Percentiles rank a stretch among this genome's conserved stretches.
Evolutionary conservation across 495 filamentous ascomycete species (phyloP).

Genomic region (Xylaria sp.): DNA sequence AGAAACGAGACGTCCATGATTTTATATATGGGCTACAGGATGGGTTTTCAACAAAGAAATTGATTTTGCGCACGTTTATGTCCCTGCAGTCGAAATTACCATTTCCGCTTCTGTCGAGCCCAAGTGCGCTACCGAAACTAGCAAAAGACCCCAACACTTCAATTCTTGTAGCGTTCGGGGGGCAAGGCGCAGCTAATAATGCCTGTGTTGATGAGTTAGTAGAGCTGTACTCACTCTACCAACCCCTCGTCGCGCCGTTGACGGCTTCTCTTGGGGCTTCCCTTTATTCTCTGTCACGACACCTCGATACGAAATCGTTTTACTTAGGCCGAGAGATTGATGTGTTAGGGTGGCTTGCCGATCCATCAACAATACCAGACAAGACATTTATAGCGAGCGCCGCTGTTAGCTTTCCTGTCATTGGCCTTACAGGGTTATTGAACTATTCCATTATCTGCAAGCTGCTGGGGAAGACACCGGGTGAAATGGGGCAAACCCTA

Average conservation of each 20-base stretch:
- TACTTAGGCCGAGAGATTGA: slow-evolving; percentile 79
- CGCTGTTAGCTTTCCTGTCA: slow-evolving; percentile 83
- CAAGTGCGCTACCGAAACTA: slow-evolving; percentile 7
- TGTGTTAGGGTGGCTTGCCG: slow-evolving; percentile 79
- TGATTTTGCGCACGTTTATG: slow-evolving; percentile 18
- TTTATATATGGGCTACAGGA: slow-evolving; percentile 15
- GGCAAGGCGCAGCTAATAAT: slow-evolving; percentile 13
- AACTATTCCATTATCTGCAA: slow-evolving; percentile 86
- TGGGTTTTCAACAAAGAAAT: slow-evolving; percentile 14
- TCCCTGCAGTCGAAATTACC: slow-evolving; percentile 16
- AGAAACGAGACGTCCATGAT: slow-evolving; percentile 15
- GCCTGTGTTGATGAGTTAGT: slow-evolving; percentile 70
- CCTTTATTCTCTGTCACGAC: slow-evolving; percentile 70
- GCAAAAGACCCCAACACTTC: slow-evolving; percentile 14
- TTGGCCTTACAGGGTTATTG: slow-evolving; percentile 82
- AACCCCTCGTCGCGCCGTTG: slow-evolving; percentile 75
- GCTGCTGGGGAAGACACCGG: slow-evolving; percentile 78
- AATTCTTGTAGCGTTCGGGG: slow-evolving; percentile 9
- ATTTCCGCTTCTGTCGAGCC: slow-evolving; percentile 12
- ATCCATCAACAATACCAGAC: slow-evolving; percentile 78
- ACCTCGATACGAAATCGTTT: slow-evolving; percentile 78
- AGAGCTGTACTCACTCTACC: slow-evolving; percentile 77
- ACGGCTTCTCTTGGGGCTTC: slow-evolving; percentile 69
- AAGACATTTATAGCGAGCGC: slow-evolving; percentile 70
- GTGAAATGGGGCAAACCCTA: slow-evolving; percentile 73